phyloP scores from a whole-genome alignment of 2,329 filamentous ascomycete species.

The Xylariales sp. region DNA sequence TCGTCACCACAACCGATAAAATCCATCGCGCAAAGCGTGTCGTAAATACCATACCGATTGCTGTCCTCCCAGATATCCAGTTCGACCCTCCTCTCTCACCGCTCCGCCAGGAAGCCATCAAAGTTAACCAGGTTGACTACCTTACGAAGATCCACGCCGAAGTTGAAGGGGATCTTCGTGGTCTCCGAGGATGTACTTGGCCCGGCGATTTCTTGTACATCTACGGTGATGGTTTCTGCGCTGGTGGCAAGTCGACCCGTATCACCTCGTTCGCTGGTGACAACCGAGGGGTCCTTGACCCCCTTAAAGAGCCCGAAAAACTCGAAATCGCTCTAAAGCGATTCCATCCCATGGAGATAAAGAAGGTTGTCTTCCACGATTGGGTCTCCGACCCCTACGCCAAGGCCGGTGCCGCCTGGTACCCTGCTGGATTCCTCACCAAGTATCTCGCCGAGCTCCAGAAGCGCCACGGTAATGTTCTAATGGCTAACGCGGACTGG shows the following conservation, averaged over 20 bases:
- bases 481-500: constrained; percentile 12
- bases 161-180: background rate
- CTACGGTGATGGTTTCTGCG: constrained; percentile 10
- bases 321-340: background rate
- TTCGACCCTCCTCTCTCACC: constrained; percentile 10
- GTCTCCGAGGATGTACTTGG: background rate
- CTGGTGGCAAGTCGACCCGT: background rate
- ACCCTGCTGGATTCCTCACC: constrained; percentile 1
- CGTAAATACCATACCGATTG: constrained; percentile 4
- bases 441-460: constrained; percentile 14
- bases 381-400: constrained; percentile 12
- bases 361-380: constrained; percentile 13
- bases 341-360: constrained; percentile 14
- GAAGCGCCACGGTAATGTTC: constrained; percentile 13
- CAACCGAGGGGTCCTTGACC: background rate
- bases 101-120: constrained; percentile 15
- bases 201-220: constrained; percentile 5
- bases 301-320: constrained; percentile 4
- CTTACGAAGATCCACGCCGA: constrained; percentile 15
- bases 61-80: background rate
- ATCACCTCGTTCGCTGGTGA: constrained; percentile 3
- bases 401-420: constrained; percentile 5
- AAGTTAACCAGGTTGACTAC: constrained; percentile 4
- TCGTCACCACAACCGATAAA: no score
- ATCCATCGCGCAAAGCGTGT: background rate